A percentile compares a stretch with the other conserved stretches of the same genome.
Conservation (phyloP, 441 rosid species). For the Euphorbia neoarborescens region DNA sequence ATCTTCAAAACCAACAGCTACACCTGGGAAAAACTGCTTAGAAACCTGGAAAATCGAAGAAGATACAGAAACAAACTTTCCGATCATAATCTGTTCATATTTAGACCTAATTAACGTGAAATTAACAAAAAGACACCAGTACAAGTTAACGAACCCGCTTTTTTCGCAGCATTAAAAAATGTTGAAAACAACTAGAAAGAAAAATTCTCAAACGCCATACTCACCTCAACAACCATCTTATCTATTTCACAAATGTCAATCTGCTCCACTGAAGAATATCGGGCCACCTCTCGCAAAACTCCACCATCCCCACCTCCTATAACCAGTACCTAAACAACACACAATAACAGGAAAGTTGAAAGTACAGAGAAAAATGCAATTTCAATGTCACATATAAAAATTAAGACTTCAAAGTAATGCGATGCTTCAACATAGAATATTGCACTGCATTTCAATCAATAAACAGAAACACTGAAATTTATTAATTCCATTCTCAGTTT, state of each 20-base stretch:
- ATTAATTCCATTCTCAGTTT: not conserved
- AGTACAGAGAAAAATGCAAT: not conserved
- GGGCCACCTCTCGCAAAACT: conserved; percentile 77
- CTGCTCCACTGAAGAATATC: conserved; percentile 66
- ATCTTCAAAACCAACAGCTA: conserved; percentile 77
- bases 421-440: not conserved
- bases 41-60: conserved; percentile 47
- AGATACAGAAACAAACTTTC: not conserved
- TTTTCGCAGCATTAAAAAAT: conserved; percentile 4
- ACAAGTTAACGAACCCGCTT: not conserved
- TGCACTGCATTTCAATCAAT: not conserved
- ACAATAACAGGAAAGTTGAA: not conserved
- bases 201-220: conserved; percentile 20
- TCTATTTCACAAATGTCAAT: conserved; percentile 92
- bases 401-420: not conserved
- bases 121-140: not conserved
- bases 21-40: conserved; percentile 67
- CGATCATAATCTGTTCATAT: not conserved
- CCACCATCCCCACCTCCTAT: conserved; percentile 99
- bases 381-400: too few species aligned
- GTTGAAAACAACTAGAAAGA: conserved; percentile 2
- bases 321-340: conserved; percentile 56
- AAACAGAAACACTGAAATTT: not conserved
- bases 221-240: conserved; percentile 89
- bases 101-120: not conserved